Evolutionary conservation across 306 rosid genomes (phyloP), one percentile per base, ranked within the genome.

Genomic region (Castanopsis chinensis): DNA sequence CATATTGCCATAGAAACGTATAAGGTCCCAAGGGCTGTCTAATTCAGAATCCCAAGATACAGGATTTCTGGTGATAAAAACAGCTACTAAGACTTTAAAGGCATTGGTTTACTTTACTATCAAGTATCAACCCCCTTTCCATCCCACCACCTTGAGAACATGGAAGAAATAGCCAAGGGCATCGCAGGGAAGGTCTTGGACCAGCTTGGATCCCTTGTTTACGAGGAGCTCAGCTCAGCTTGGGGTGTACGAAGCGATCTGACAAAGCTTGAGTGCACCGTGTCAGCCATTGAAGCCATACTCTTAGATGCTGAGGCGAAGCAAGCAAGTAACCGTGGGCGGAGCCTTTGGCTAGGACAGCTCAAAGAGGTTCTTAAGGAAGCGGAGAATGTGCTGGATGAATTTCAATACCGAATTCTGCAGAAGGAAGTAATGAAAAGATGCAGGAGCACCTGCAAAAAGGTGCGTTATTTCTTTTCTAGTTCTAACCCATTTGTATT

Each of bases 231-330:
- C 20, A 56, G 41, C 63, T 75, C 5, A 45, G 79, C 35, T 6
- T 41, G 74, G 64, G 74, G 73, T 1, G 33, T 83, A 51, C 33
- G 21, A 41, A 25, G 30, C 1, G 79, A 83, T 72, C 58, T 88
- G 2, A 69, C 11, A 20, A 65, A 58, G 5, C 78, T 83, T 12
- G 5, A 57, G 72, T 1, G 10, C 8, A 72, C 79, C 23, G 41
- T 85, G 23, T 81, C 77, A 45, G 18, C 23, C 27, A 67, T 83
- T 68, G 83, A 69, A 77, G 71, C 19, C 1, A 73, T 74, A 37
- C 52, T 85, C 30, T 45, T 79, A 23, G 87, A 85, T 25, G 88
- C 87, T 5, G 84, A 78, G 35, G 52, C 68, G 78, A 81, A 81
- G 79, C 85, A 78, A 57, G 70, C 23, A 1, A 52, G 45, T 4